Evolutionary conservation across 1,139 yeast species (phyloP).

Genomic region (Debaryomyces robertsiae): DNA sequence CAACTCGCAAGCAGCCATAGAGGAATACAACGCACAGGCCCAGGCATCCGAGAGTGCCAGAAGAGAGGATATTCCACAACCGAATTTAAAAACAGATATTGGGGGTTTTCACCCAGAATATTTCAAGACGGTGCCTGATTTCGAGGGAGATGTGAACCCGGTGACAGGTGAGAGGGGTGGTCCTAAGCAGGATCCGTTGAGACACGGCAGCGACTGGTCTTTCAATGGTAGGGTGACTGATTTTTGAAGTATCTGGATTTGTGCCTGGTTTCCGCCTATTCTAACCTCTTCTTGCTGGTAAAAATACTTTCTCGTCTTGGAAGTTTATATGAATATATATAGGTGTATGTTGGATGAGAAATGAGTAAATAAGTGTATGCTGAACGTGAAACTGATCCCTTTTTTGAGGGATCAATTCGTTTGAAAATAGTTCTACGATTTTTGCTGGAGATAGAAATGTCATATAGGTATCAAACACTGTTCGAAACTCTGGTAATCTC

Average conservation of each 20-base stretch:
- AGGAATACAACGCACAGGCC: constrained; percentile 63
- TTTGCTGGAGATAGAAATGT: no score
- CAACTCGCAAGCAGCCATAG: constrained; percentile 76
- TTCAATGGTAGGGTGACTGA: constrained; percentile 97
- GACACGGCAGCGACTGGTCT: constrained; percentile 86
- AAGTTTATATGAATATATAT: background rate
- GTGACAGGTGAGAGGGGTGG: constrained; percentile 95
- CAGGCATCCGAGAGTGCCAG: constrained; percentile 29
- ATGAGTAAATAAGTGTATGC: no score
- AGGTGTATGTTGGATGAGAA: background rate
- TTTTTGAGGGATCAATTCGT: no score
- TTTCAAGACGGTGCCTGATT: constrained; percentile 84
- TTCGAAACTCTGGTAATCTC: no score
- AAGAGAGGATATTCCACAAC: constrained; percentile 27
- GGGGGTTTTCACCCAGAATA: constrained; percentile 71
- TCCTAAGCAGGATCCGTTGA: constrained; percentile 96
- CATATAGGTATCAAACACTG: no score
- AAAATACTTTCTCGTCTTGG: background rate
- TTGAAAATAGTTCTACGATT: no score
- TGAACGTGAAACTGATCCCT: no score
- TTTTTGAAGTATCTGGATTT: constrained; percentile 60
- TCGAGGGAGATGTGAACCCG: constrained; percentile 94
- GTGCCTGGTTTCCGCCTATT: no score
- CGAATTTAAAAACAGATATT: constrained; percentile 54
- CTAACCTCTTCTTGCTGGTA: no score